phyloP scores from a whole-genome alignment of 108 stramenopile species.

The Epipyxis sp. region DNA sequence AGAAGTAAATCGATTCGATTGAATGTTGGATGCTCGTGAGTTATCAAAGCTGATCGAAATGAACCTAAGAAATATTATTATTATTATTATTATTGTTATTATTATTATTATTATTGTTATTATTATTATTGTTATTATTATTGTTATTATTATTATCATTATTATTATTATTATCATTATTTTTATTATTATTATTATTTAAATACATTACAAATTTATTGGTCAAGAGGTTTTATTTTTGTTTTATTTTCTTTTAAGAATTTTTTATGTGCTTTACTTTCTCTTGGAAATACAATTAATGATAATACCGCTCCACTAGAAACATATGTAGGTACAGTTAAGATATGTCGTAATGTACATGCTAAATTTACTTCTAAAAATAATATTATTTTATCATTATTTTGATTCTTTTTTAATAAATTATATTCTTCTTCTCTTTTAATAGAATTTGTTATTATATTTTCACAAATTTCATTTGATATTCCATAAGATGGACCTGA shows the following conservation, averaged over 20 bases:
- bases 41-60: too few species aligned
- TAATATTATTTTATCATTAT: neutral
- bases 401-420: neutral
- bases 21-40: too few species aligned
- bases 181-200: too few species aligned
- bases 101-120: too few species aligned
- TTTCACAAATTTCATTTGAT: neutral
- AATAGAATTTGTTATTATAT: neutral
- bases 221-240: neutral
- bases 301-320: neutral
- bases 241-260: constrained; percentile 6
- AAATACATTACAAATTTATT: neutral
- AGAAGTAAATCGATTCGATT: too few species aligned
- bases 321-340: neutral
- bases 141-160: too few species aligned
- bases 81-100: too few species aligned
- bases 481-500: neutral
- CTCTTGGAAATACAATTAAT: neutral
- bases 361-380: constrained; percentile 14
- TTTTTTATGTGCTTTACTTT: neutral
- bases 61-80: too few species aligned
- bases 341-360: neutral
- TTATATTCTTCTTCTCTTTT: neutral
- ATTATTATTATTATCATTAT: too few species aligned
- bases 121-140: too few species aligned